phyloP scores from a whole-genome alignment of 306 rosid species.

The Luffa aegyptiaca region DNA sequence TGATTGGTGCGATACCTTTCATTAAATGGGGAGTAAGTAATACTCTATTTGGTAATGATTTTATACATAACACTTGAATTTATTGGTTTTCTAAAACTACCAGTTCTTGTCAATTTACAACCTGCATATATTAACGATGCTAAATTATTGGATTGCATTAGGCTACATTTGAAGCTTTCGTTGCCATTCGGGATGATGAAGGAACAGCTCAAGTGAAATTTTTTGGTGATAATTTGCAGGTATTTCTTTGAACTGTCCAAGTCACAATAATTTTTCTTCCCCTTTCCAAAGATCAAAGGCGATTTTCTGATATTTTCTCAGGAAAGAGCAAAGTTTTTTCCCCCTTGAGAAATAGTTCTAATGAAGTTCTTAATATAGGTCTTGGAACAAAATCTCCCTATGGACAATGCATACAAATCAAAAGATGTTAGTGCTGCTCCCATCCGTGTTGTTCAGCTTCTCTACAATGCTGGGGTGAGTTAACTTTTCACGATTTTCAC shows the following conservation, averaged over 20 bases:
- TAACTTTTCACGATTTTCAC: conserved; percentile 3
- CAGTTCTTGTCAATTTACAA: not conserved
- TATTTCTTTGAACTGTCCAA: conserved; percentile 10
- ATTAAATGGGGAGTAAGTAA: not conserved
- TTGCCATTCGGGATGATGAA: conserved; percentile 81
- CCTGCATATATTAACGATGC: not conserved
- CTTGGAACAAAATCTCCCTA: conserved; percentile 88
- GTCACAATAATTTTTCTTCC: not conserved
- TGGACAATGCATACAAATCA: conserved; percentile 78
- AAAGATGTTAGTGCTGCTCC: conserved; percentile 78
- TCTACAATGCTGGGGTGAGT: conserved; percentile 91
- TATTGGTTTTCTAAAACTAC: not conserved
- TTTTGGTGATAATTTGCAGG: conserved; percentile 90
- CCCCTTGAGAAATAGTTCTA: conserved; percentile 8
- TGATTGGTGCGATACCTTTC: not conserved
- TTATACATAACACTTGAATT: not conserved
- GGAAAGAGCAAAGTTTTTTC: not conserved
- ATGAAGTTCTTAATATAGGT: conserved; percentile 33
- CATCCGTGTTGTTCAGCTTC: conserved; percentile 80
- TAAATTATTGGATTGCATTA: conserved; percentile 21
- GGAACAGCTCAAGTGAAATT: conserved; percentile 82
- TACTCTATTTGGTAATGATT: not conserved
- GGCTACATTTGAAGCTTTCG: conserved; percentile 94
- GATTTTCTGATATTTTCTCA: not conserved
- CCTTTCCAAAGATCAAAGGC: not conserved